Base-by-base conservation (phyloP, 371 early-diverging fungal species). In the Dichotomocladium elegans region DNA sequence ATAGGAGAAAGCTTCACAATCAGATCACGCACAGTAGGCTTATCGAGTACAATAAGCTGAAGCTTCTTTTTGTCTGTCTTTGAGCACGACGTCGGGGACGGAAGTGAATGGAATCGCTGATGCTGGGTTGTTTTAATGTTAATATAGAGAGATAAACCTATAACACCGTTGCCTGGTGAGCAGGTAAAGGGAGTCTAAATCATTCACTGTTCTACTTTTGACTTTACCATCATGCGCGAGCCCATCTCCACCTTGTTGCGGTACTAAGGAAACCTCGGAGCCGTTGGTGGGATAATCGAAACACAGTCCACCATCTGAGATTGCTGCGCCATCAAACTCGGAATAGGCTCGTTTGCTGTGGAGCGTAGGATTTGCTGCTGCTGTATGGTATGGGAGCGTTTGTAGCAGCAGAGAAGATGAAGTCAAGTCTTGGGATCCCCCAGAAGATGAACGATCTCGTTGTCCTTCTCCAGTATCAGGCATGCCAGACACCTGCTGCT, bases 121-220 rank as follows among this genome's bases (percentile, higher is more conserved):
- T 58, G 59, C 37, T 58, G 59, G 0, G 59, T 58, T 10, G 59
- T 58, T 35, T 58, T 58, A 26, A 58, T 41, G 41, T 58, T 51
- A 14, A 58, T 47, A 17, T 46, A 52, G 12, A 58, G 46, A 12
- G 52, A 58, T 22, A 44, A 47, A 10, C 52, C 59, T 46, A 15
- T 27, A n/a, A n/a, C n/a, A n/a, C n/a, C n/a, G n/a, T n/a, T n/a
- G n/a, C n/a, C n/a, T n/a, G n/a, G n/a, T n/a, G n/a, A n/a, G n/a
- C n/a, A n/a, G n/a, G n/a, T n/a, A n/a, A n/a, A n/a, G n/a, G n/a
- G n/a, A n/a, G n/a, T n/a, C n/a, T n/a, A n/a, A n/a, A n/a, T n/a
- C n/a, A n/a, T n/a, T n/a, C n/a, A n/a, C n/a, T n/a, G n/a, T n/a
- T n/a, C n/a, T n/a, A n/a, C n/a, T n/a, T n/a, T n/a, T n/a, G n/a